These are phyloP conservation scores for Collybia nuda DNA, from an alignment of 768 basidiomycete genomes.

Conservation along the genomic window DNA sequence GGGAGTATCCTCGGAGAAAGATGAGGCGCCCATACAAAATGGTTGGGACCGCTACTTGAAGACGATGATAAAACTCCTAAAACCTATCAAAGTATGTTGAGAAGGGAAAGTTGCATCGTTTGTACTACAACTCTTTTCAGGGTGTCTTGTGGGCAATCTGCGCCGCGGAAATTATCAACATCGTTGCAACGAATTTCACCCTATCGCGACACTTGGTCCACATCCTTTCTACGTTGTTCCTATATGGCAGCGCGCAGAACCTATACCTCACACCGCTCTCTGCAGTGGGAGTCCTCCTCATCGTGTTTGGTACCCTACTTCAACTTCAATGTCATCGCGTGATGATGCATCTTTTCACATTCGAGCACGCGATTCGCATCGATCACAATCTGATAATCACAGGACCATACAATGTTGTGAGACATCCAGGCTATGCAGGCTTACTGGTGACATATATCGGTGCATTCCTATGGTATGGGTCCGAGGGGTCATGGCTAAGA, in stretches of 20 bases:
- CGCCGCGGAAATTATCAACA: not conserved
- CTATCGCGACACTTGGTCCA: not conserved
- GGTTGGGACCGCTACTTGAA: not conserved
- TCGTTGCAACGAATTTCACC: constrained; percentile 3
- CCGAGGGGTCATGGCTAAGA: constrained; percentile 11
- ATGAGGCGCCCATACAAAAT: not conserved
- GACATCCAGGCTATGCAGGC: constrained; percentile 7
- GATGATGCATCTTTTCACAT: constrained; percentile 28
- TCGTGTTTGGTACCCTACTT: constrained; percentile 26
- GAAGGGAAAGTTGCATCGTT: too few species aligned
- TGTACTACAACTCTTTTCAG: not conserved
- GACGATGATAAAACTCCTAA: not conserved
- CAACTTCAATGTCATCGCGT: constrained; percentile 34
- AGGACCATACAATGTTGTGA: constrained; percentile 8
- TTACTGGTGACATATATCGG: not conserved
- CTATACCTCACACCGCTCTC: constrained; percentile 22
- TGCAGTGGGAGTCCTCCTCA: constrained; percentile 24
- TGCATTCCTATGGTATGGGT: not conserved
- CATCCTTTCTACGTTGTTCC: not conserved
- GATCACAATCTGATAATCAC: constrained; percentile 9
- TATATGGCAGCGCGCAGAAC: not conserved
- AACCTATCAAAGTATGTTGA: not conserved
- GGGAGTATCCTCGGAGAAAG: not conserved
- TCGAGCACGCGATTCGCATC: constrained; percentile 2
- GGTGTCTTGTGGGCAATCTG: not conserved